Evolutionary conservation across 1,139 yeast species (phyloP).

Genomic region (Scheffersomyces titani): DNA sequence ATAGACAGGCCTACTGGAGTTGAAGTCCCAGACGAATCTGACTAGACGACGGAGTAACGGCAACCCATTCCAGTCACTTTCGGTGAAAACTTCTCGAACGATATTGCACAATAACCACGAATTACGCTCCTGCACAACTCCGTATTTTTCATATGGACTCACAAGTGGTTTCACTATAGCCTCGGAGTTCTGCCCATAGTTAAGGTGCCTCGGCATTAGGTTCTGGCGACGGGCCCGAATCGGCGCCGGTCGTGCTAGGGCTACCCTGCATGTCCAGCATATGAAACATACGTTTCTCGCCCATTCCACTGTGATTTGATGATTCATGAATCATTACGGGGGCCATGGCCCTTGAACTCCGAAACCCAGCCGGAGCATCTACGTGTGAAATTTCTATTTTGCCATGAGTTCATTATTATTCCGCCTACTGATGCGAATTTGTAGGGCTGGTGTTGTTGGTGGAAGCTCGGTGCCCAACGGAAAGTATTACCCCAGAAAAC

Average conservation of each 20-base stretch:
- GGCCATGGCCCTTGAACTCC: background rate
- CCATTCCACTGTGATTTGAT: background rate
- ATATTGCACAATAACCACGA: background rate
- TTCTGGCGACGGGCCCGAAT: background rate
- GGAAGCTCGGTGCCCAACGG: background rate
- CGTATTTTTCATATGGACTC: background rate
- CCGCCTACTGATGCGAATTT: background rate
- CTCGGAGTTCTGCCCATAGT: conserved; percentile 1
- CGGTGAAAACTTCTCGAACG: background rate
- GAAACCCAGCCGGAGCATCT: background rate
- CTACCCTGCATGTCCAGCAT: background rate
- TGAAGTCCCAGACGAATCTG: background rate
- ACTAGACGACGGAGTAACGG: background rate
- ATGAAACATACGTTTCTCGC: background rate
- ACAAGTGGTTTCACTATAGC: background rate
- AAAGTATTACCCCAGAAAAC: background rate
- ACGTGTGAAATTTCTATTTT: background rate
- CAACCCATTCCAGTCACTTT: background rate
- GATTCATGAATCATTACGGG: background rate
- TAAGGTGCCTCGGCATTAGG: background rate
- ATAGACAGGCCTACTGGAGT: background rate
- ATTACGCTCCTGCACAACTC: background rate
- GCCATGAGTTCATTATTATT: background rate
- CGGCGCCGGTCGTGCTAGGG: background rate
- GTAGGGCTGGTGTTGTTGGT: background rate